Conservation (phyloP, 805 yeast species). For the Jamesozyma hellenica region DNA sequence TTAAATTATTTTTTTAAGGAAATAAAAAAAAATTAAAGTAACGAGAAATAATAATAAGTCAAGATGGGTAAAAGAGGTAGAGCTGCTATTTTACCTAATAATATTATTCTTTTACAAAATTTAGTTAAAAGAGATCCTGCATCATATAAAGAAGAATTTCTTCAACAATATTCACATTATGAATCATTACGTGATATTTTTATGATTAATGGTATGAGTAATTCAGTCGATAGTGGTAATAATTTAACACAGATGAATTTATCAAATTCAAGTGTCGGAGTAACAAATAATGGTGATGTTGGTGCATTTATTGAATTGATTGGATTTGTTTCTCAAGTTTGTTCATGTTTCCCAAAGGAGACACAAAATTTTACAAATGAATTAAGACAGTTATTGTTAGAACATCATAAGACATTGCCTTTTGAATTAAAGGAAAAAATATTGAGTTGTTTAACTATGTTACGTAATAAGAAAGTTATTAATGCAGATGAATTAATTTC, state of each 20-base stretch:
- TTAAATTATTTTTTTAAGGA: too few relatives aligned
- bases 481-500: slow-evolving; percentile 73
- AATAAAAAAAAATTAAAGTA: too few relatives aligned
- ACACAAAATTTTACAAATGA: slow-evolving; percentile 80
- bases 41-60: too few relatives aligned
- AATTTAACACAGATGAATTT: slow-evolving; percentile 19
- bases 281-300: slow-evolving; percentile 30
- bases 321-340: slow-evolving; percentile 87
- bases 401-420: slow-evolving; percentile 70
- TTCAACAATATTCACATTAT: slow-evolving; percentile 87
- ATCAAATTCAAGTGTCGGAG: slow-evolving; percentile 1
- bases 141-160: slow-evolving; percentile 87
- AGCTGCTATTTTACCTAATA: slow-evolving; percentile 88
- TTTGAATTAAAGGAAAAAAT: slow-evolving; percentile 88
- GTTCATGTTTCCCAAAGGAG: slow-evolving; percentile 80
- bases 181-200: slow-evolving; percentile 83
- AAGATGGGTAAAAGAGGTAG: slow-evolving; percentile 81
- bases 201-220: slow-evolving; percentile 41
- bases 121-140: slow-evolving; percentile 88
- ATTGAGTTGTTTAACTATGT: slow-evolving; percentile 79
- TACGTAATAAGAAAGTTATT: slow-evolving; percentile 75
- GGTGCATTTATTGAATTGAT: slow-evolving; percentile 68
- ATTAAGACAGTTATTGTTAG: slow-evolving; percentile 52
- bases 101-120: slow-evolving; percentile 84
- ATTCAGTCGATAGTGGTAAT: slow-evolving; percentile 6